Conservation (phyloP, 768 basidiomycete genomes). For the Clavaria fumosa region DNA sequence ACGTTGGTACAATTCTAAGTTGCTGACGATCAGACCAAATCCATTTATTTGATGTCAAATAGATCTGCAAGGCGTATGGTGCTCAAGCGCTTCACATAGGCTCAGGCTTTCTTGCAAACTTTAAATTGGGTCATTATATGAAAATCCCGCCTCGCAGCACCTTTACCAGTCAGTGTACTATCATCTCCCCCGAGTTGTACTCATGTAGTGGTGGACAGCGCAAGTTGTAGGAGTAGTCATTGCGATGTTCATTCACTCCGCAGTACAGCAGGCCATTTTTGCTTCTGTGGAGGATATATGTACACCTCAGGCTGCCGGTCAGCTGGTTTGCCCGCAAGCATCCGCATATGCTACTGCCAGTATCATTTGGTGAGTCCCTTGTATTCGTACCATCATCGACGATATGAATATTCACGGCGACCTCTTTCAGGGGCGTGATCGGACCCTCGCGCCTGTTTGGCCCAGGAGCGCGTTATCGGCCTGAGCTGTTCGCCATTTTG, state of each 20-base stretch:
- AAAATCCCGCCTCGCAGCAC: conserved; percentile 75
- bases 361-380: background rate
- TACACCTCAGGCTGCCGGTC: conserved; percentile 35
- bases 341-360: background rate
- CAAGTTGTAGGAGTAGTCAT: background rate
- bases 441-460: too few species aligned
- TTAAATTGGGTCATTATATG: conserved; percentile 86
- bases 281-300: conserved; percentile 61
- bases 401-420: too few species aligned
- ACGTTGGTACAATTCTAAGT: conserved; percentile 49
- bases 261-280: conserved; percentile 55
- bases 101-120: conserved; percentile 27
- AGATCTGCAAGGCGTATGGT: conserved; percentile 64
- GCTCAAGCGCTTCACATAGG: conserved; percentile 44
- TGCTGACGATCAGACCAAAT: conserved; percentile 68
- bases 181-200: too few species aligned
- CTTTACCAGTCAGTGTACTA: too few species aligned
- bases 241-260: conserved; percentile 2
- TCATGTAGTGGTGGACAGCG: too few species aligned
- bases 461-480: too few species aligned
- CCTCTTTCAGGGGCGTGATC: too few species aligned
- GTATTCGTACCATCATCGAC: too few species aligned
- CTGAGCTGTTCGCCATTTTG: too few species aligned
- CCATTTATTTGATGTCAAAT: conserved; percentile 61
- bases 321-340: background rate